These are phyloP conservation scores for Gentiana dahurica DNA, from an alignment of 257 asterid genomes.

Conservation along the genomic window DNA sequence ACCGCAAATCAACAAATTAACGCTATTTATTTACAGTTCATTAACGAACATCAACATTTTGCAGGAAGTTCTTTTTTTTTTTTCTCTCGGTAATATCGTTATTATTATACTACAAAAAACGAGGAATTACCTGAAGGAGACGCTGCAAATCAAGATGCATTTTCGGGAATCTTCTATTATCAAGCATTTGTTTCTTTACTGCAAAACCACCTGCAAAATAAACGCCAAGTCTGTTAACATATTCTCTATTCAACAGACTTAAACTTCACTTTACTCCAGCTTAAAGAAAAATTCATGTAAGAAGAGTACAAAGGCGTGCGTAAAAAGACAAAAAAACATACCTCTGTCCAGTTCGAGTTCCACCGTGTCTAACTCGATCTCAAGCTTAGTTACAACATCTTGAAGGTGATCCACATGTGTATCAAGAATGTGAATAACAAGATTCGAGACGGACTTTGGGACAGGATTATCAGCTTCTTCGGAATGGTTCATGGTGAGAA, in stretches of 20 bases:
- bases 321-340: slow-evolving; percentile 9
- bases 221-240: no score
- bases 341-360: slow-evolving; percentile 92
- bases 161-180: slow-evolving; percentile 79
- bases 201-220: slow-evolving; percentile 66
- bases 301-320: no score
- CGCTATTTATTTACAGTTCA: no score
- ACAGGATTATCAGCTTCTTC: slow-evolving; percentile 98
- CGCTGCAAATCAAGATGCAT: slow-evolving; percentile 96
- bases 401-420: slow-evolving; percentile 97
- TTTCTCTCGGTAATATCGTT: no score
- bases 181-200: slow-evolving; percentile 80
- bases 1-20: no score
- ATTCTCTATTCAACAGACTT: no score
- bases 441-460: slow-evolving; percentile 75
- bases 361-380: slow-evolving; percentile 80
- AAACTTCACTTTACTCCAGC: no score
- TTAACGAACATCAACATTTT: no score
- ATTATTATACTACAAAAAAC: not conserved
- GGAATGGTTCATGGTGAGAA: slow-evolving; percentile 85
- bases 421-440: slow-evolving; percentile 77
- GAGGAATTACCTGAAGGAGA: slow-evolving; percentile 62
- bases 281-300: no score
- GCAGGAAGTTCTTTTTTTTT: no score
- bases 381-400: slow-evolving; percentile 85